Evolutionary conservation across 83 land plant genomes (phyloP).

Genomic region (Picea engelmannii): DNA sequence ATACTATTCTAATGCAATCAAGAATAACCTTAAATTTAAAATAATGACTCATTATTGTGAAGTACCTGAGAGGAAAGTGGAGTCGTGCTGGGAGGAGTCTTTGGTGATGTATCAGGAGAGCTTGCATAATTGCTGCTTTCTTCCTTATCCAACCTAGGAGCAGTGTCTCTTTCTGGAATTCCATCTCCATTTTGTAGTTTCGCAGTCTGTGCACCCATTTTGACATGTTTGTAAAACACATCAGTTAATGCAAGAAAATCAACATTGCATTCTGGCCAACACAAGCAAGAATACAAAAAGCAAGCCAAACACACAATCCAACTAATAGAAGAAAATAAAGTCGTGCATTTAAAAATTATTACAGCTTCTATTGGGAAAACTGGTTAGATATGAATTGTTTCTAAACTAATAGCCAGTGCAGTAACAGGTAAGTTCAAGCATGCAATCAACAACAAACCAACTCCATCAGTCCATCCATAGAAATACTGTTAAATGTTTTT

Average conservation of each 20-base stretch:
- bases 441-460: background rate
- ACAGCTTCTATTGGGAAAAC: background rate
- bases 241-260: background rate
- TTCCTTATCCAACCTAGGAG: conserved; percentile 33
- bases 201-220: conserved; percentile 13
- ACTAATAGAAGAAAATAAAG: background rate
- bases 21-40: background rate
- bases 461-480: background rate
- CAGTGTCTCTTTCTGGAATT: conserved; percentile 11
- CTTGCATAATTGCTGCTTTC: conserved; percentile 31
- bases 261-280: background rate
- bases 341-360: background rate
- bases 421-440: background rate
- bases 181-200: conserved; percentile 33
- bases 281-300: background rate
- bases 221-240: background rate
- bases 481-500: background rate
- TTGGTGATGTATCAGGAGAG: conserved; percentile 44
- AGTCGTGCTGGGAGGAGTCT: conserved; percentile 22
- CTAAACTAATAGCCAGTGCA: background rate
- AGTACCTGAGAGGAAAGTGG: conserved; percentile 40
- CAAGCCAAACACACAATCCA: background rate
- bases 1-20: background rate
- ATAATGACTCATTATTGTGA: background rate
- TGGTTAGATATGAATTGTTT: background rate